phyloP scores from a whole-genome alignment of 768 basidiomycete species.

The Glaciozyma martinii region DNA sequence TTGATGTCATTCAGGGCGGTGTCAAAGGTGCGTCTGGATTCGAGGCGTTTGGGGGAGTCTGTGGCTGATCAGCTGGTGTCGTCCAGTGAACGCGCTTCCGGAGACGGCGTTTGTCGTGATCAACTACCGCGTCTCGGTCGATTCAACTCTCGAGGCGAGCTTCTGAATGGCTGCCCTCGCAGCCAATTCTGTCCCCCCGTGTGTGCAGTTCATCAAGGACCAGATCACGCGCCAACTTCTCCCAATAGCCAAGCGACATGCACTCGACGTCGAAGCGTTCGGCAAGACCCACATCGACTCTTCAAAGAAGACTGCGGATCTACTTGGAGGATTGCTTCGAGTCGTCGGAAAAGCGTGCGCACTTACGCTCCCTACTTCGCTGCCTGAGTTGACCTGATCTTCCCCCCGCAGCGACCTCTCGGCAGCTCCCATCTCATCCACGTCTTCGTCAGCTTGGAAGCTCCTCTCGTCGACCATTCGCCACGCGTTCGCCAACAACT shows the following conservation, averaged over 20 bases:
- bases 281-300: not conserved
- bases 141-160: not conserved
- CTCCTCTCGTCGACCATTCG: conserved; percentile 39
- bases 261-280: not conserved
- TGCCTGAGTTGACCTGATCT: not conserved
- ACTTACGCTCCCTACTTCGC: not conserved
- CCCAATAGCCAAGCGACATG: not conserved
- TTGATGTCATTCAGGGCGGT: conserved; percentile 11
- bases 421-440: conserved; percentile 9
- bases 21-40: conserved; percentile 6
- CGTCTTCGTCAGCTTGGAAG: not conserved
- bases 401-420: not conserved
- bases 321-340: conserved; percentile 31
- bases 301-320: conserved; percentile 30
- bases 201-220: not conserved
- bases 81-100: conserved; percentile 16
- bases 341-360: conserved; percentile 17
- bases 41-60: not conserved
- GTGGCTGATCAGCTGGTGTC: not conserved
- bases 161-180: too few species aligned
- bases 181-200: not conserved
- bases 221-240: not conserved
- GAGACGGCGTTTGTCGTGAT: not conserved
- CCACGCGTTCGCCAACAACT: conserved; percentile 36
- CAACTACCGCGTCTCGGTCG: conserved; percentile 15